Conservation (phyloP, 208 protist genomes). For the Trichomonas vaginalis region DNA sequence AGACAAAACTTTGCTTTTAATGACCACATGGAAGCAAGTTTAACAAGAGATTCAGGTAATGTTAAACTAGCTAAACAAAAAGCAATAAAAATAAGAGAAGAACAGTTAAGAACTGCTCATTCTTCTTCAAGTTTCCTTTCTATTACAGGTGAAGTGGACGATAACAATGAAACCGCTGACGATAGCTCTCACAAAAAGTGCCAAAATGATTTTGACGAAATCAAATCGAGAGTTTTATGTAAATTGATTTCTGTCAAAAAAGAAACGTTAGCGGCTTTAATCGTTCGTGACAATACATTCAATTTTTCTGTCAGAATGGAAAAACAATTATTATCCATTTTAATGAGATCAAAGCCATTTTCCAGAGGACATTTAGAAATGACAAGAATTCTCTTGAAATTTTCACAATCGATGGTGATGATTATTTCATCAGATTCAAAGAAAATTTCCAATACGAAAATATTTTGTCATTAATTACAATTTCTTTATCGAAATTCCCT, state of each 20-base stretch:
- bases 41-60: neutral
- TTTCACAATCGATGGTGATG: neutral
- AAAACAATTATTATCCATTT: neutral
- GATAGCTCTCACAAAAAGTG: neutral
- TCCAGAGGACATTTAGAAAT: neutral
- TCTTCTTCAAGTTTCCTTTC: neutral
- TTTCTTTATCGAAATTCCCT: neutral
- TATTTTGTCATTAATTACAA: neutral
- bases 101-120: neutral
- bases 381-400: neutral
- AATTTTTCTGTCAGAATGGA: neutral
- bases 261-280: neutral
- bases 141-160: neutral
- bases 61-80: neutral
- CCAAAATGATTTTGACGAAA: neutral
- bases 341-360: neutral
- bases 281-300: neutral
- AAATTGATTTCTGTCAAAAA: neutral
- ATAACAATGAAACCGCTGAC: neutral
- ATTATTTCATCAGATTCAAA: slow-evolving; percentile 1
- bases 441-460: neutral
- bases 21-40: neutral
- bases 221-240: neutral
- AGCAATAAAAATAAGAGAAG: neutral
- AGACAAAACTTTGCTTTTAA: neutral